Evolutionary conservation across 1,284 basidiomycete species (phyloP), one percentile per base, ranked within the genome.

Genomic region (Trichosporon sp.): DNA sequence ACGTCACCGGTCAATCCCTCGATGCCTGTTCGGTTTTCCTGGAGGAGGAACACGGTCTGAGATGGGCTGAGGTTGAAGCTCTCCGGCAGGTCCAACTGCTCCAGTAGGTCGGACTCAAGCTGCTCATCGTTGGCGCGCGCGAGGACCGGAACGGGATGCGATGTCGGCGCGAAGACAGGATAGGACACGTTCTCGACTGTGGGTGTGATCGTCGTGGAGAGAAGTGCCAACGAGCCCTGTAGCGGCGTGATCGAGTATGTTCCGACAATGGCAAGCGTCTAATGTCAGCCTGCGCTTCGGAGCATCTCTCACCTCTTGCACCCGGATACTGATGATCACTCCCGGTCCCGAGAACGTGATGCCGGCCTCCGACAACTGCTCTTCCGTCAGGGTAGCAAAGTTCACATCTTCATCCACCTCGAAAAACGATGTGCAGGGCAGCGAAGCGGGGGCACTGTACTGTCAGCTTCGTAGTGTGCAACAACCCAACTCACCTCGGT

Each of bases 61-160:
- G 68, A 25, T 6, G 67, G 38, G 53, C 64, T 65, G 1, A 29
- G 11, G 21, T 35, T 18, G 62, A 78, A 76, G 3, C 68, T 56
- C 29, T 66, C 69, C 3, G 79, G 76, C 3, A 79, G 47, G 21
- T 64, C 51, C 31, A 78, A 67, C 3, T 53, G 23, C 1, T 63
- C 34, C 2, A 75, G 44, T 0, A 56, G 18, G 27, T 60, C 66
- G 29, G 70, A 72, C 53, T 70, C 66, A 25, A 67, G 25, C 34
- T 63, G 35, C n/a, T 47, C 62, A 21, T 65, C 44, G 44, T 42
- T n/a, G 0, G 71, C 66, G 3, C 74, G 83, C 71, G n/a, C 86
- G 81, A 70, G 86, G 83, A 68, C 78, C 1, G 87, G 86, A 0
- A 88, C 80, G 1, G 87, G 86, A 1, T 86, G 84, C 0, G 86